Evolutionary conservation across 306 rosid genomes (phyloP), one percentile per base, ranked within the genome.

Genomic region (Leucaena leucocephala): DNA sequence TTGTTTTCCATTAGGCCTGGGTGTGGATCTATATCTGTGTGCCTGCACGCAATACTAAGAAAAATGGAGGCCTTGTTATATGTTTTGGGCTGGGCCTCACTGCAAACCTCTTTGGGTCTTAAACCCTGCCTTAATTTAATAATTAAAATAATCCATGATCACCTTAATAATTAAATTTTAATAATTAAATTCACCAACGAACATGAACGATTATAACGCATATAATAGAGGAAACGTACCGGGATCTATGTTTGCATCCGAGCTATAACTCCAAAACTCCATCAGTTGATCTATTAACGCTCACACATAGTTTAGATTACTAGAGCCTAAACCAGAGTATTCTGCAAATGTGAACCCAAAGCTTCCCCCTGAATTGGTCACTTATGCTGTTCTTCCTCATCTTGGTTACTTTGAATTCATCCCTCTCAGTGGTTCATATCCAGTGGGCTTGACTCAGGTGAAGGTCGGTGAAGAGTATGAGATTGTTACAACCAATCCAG

Each of bases 321-420:
- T 27, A 27, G 27, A 27, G 1, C 27, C 27, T 27, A 27, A 27
- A 27, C 27, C 1, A 27, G 27, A 27, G 98, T 97, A 68, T 96
- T 46, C 89, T 43, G 89, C 94, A 16, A 96, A 90, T 68, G 87
- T 93, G 22, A 93, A 90, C 46, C 99, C 98, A 48, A 73, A 59
- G 50, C 38, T 86, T 36, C 89, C 97, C 34, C 92, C 89, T 46
- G 98, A 96, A 64, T 70, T 81, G 82, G 86, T 93, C 34, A 83
- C 94, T 61, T 96, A 81, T 78, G 84, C 83, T 27, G 94, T 91
- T 13, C 94, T 91, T 71, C 99, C 99, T 12, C 89, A 96, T 71
- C 86, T 96, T 68, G 97, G 94, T n/a, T 96, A 84, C 80, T 96
- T 91, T 61, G 99, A 96, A 79, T 96, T 96, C 79, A 86, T 93